phyloP scores from a whole-genome alignment of 2,329 filamentous ascomycete genomes.

The Helotiales sp. region DNA sequence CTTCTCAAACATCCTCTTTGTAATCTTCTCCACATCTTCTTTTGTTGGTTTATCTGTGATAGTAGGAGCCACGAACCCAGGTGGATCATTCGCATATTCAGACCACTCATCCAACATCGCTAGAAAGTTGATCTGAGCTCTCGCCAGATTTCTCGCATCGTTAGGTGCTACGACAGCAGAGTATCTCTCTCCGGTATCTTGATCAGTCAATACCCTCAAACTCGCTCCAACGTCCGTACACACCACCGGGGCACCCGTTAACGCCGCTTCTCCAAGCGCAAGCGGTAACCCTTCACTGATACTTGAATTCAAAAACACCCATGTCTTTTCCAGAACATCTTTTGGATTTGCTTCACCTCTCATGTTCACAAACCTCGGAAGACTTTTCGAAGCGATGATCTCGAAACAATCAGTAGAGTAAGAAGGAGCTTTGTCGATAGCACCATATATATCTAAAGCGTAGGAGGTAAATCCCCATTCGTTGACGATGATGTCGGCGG shows the following conservation, averaged over 20 bases:
- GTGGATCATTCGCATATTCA: conserved; percentile 48
- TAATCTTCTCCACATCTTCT: conserved; percentile 51
- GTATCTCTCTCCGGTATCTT: conserved; percentile 49
- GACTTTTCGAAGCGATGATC: conserved; percentile 34
- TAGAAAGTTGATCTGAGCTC: conserved; percentile 62
- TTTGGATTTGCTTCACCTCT: conserved; percentile 44
- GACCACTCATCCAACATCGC: conserved; percentile 62
- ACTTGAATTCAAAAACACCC: conserved; percentile 57
- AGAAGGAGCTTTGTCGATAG: conserved; percentile 60
- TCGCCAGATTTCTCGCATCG: conserved; percentile 58
- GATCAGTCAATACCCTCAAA: conserved; percentile 55
- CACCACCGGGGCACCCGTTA: conserved; percentile 55
- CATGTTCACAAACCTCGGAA: conserved; percentile 31
- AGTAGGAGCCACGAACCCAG: conserved; percentile 5
- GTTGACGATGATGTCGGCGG: conserved; percentile 65
- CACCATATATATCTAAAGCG: conserved; percentile 61
- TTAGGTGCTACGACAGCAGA: conserved; percentile 65
- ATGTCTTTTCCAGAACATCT: conserved; percentile 43
- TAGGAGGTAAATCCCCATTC: conserved; percentile 67
- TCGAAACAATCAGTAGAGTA: conserved; percentile 60
- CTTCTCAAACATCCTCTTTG: conserved; percentile 58
- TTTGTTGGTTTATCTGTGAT: conserved; percentile 49
- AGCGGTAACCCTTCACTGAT: conserved; percentile 56
- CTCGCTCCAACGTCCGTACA: conserved; percentile 58
- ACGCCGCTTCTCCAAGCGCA: conserved; percentile 57